Base-by-base conservation (phyloP, 1,139 yeast species). In the Saccharomyces hybrid region DNA sequence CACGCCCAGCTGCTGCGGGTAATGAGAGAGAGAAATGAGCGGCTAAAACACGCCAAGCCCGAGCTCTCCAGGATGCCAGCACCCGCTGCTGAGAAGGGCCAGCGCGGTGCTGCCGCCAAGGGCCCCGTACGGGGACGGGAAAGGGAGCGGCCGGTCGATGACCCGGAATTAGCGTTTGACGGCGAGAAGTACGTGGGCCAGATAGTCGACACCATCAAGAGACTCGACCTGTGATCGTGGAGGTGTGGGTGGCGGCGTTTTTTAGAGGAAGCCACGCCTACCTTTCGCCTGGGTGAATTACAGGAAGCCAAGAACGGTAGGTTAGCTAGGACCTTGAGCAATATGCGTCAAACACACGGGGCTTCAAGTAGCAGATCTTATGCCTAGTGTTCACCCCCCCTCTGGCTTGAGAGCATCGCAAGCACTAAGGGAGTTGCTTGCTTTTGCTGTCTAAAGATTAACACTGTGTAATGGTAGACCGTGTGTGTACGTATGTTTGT, bases 1-100 rank as follows among this genome's bases (percentile, higher is more conserved):
- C 96, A 90, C 67, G 72, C 81, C 48, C 78, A 76, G 52, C 71
- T 89, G 46, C 75, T 88, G 25, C 76, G 77, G 41, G 76, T 80
- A 23, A 80, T 89, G 78, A 77, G 77, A 16, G 68, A 72, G 4
- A 55, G 66, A 41, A 59, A 63, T 42, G 50, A 52, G 8, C 51
- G 55, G 47, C 52, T 62, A 14, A 62, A 58, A 41, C 56, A 58
- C 38, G 16, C 48, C n/a, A 20, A 20, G 23, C 23, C 23, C 23
- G 23, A 20, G 4, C 23, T 20, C 23, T 20, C 23, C 23, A 20
- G 48, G 44, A 5, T 38, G 44, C 1, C 4, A 13, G 11, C 7
- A 3, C n/a, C 44, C 11, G 6, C 44, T 38, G 6, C 44, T 38
- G n/a, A 16, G 6, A 38, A 38, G 13, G 13, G 7, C 11, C 25